Percentiles rank a stretch among this genome's conserved stretches.
Conservation (phyloP, 2,329 filamentous ascomycete genomes). For the Rutstroemia sydowiana region DNA sequence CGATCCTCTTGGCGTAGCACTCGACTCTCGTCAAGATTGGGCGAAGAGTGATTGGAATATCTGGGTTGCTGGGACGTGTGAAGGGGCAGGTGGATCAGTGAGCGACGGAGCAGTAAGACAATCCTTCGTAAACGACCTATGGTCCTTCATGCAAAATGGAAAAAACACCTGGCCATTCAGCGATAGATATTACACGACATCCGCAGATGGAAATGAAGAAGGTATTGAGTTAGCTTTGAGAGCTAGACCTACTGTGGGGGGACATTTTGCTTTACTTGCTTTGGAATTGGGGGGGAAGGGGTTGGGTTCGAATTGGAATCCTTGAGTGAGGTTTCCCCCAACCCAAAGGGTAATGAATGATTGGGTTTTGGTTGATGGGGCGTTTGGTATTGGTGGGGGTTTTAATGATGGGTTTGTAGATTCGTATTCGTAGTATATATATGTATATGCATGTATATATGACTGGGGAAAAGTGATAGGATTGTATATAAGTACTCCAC, state of each 20-base stretch:
- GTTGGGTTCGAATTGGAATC: not conserved
- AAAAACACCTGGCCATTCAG: slow-evolving; percentile 34
- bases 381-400: not conserved
- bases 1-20: slow-evolving; percentile 32
- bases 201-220: slow-evolving; percentile 66
- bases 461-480: not conserved
- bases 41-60: slow-evolving; percentile 39
- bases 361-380: not conserved
- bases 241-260: slow-evolving; percentile 75
- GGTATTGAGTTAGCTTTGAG: slow-evolving; percentile 70
- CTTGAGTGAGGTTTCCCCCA: too few species aligned
- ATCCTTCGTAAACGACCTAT: not conserved
- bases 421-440: not conserved
- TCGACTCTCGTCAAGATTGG: slow-evolving; percentile 35
- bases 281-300: slow-evolving; percentile 41
- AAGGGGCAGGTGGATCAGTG: too few species aligned
- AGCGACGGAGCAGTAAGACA: not conserved
- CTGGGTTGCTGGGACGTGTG: slow-evolving; percentile 23
- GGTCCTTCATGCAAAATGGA: slow-evolving; percentile 55
- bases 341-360: too few species aligned
- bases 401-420: not conserved
- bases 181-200: slow-evolving; percentile 67
- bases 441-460: not conserved
- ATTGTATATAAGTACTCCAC: not conserved
- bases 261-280: slow-evolving; percentile 80